These are phyloP conservation scores for Aspergillus ruber DNA, from an alignment of 2,329 filamentous ascomycete genomes.

Conservation along the genomic window DNA sequence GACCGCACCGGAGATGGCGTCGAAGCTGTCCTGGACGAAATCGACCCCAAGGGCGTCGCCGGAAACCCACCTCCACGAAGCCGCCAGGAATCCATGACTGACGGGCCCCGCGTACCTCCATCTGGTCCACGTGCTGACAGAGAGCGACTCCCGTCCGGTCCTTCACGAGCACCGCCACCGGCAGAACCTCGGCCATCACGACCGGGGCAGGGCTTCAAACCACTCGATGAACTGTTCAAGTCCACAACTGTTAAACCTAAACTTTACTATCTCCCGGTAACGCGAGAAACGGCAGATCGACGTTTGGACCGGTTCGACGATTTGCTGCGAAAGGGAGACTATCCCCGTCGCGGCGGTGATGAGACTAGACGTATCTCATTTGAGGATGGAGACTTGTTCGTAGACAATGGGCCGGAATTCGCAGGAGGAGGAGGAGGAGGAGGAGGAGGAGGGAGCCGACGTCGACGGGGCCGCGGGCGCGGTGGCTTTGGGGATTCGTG, in stretches of 20 bases:
- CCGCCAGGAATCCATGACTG: constrained; percentile 9
- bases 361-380: constrained; percentile 68
- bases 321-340: constrained; percentile 33
- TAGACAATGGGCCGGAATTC: constrained; percentile 67
- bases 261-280: constrained; percentile 61
- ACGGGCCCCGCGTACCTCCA: constrained; percentile 24
- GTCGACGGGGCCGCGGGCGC: constrained; percentile 22
- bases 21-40: constrained; percentile 52
- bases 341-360: constrained; percentile 37
- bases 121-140: constrained; percentile 19
- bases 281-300: constrained; percentile 56
- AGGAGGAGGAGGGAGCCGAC: background rate
- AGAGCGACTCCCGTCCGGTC: constrained; percentile 19
- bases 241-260: constrained; percentile 58
- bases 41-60: constrained; percentile 18
- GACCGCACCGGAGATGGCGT: constrained; percentile 52
- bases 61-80: constrained; percentile 9
- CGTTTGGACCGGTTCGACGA: constrained; percentile 57
- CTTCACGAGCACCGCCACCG: constrained; percentile 12
- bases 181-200: constrained; percentile 11
- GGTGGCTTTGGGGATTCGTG: constrained; percentile 20
- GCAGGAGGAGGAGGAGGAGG: constrained; percentile 27
- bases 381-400: constrained; percentile 58
- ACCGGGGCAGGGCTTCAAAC: constrained; percentile 44
- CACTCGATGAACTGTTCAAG: constrained; percentile 55